Base-by-base conservation (phyloP, 169 alveolate genomes). In the Plasmodium adleri region DNA sequence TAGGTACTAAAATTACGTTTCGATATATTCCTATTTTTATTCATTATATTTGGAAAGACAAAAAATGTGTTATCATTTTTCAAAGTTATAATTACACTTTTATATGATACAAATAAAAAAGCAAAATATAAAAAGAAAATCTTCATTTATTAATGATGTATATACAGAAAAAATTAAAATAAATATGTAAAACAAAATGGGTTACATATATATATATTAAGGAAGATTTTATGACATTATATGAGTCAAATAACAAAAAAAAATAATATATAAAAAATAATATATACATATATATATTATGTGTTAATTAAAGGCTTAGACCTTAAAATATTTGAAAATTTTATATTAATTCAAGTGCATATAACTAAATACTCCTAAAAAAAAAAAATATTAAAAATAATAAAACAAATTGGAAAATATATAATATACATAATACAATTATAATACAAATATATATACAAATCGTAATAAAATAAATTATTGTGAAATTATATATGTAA, bases 301-400 rank as follows among this genome's bases (percentile, higher is more conserved):
- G 43, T 10, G n/a, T 32, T 32, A 32, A 45, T 43, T 76, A 4
- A 8, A n/a, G 63, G 45, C 6, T 5, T 20, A 43, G 28, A 72
- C n/a, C 52, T 5, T 15, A 59, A 59, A 59, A 20, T 15, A 59
- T 15, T 15, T 15, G 9, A 15, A 20, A 15, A 9, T 13, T 20
- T 20, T 17, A 22, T 39, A 49, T 58, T 72, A 85, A 85, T 85
- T 85, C 60, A 85, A 71, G 59, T 72, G 92, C 75, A 71, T 71
- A 43, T 71, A 85, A 32, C 92, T 85, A 56, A 85, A 70, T 60
- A 58, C 60, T 9, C 92, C 92, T 85, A 54, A 26, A 70, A 3
- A 71, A 3, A 71, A 32, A 49, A 54, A 1, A 13, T 32, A 32
- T 32, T 32, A 32, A 32, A 4, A 32, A 10, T 0, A 39, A 66